These are phyloP conservation scores for Exsudoporus frostii DNA, from an alignment of 768 basidiomycete genomes.

Conservation along the genomic window DNA sequence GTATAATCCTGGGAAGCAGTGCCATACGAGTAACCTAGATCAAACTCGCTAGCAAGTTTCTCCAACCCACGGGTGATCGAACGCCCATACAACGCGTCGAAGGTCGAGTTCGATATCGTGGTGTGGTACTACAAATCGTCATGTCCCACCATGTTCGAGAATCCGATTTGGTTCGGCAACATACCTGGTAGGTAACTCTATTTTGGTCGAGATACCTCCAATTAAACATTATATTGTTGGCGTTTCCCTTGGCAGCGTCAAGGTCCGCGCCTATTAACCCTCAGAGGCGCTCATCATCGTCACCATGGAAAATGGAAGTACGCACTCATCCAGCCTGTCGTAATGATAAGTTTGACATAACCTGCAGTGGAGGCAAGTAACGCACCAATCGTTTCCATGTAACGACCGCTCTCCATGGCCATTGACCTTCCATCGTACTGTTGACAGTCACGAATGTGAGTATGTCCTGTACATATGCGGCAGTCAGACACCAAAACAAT, in stretches of 20 bases:
- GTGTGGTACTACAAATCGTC: constrained; percentile 58
- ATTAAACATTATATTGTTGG: constrained; percentile 55
- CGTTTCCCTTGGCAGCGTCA: constrained; percentile 35
- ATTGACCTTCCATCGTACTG: constrained; percentile 23
- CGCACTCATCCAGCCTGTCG: constrained; percentile 60
- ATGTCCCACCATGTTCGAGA: not conserved
- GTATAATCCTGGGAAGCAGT: constrained; percentile 76
- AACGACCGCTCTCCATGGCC: constrained; percentile 76
- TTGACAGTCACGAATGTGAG: constrained; percentile 25
- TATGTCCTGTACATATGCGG: constrained; percentile 47
- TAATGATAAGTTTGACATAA: not conserved
- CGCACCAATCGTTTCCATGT: constrained; percentile 89
- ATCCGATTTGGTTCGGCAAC: not conserved
- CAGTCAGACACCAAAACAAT: not conserved
- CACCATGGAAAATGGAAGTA: not conserved
- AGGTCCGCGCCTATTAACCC: constrained; percentile 44
- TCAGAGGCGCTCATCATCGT: not conserved
- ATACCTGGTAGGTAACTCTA: constrained; percentile 68
- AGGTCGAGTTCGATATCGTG: constrained; percentile 42
- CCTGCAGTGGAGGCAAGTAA: not conserved
- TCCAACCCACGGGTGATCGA: constrained; percentile 54
- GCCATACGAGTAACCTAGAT: constrained; percentile 64
- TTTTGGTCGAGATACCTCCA: constrained; percentile 81
- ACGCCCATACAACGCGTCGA: constrained; percentile 58
- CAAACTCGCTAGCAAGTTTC: constrained; percentile 51